Conservation (phyloP, 2,329 filamentous ascomycete species). For the Teratosphaeria pseudoeucalypti region DNA sequence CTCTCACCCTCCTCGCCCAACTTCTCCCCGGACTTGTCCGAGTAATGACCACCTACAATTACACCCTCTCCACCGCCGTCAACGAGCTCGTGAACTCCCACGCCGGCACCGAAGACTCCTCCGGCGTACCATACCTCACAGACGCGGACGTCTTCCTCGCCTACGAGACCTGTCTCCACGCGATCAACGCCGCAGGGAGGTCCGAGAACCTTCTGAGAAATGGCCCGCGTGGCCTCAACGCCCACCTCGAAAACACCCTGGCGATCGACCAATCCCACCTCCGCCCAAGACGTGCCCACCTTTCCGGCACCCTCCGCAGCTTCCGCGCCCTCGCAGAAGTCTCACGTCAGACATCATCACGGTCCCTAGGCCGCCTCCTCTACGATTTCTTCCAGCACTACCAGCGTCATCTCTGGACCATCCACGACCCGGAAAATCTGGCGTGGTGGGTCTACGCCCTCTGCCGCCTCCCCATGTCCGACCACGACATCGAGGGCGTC, state of each 20-base stretch:
- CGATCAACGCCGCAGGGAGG: background rate
- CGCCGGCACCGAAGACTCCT: background rate
- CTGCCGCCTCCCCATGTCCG: background rate
- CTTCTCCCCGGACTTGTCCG: background rate
- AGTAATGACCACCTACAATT: background rate
- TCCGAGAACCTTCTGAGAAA: background rate
- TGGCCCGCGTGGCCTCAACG: background rate
- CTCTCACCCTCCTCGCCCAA: background rate
- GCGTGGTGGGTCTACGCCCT: background rate
- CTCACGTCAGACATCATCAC: background rate
- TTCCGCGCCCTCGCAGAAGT: background rate
- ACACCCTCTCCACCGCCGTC: background rate
- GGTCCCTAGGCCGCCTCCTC: background rate
- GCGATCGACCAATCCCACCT: background rate
- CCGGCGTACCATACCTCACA: background rate
- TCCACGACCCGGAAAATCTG: background rate
- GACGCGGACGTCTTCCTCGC: background rate
- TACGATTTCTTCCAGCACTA: background rate
- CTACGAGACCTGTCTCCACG: background rate
- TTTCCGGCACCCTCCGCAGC: background rate
- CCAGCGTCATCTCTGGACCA: background rate
- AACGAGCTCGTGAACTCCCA: background rate
- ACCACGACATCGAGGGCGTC: background rate
- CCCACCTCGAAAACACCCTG: background rate
- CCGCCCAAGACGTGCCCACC: background rate